Evolutionary conservation across 2,329 filamentous ascomycete species (phyloP).

Genomic region (Sporothrix pseudoabietina): DNA sequence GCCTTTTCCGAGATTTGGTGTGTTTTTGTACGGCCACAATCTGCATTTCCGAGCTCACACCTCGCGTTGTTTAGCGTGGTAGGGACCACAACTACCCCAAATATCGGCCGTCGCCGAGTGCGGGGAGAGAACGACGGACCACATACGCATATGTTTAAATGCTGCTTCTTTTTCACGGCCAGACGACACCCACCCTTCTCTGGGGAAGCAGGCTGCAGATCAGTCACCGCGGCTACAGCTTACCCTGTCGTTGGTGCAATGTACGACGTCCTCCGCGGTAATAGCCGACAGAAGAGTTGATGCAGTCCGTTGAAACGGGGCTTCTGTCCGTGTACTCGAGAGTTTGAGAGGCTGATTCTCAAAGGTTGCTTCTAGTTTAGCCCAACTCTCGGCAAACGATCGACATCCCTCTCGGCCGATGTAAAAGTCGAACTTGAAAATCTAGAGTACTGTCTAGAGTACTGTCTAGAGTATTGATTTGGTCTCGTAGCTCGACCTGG

Average conservation of each 20-base stretch:
- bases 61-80: background rate
- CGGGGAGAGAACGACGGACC: background rate
- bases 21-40: background rate
- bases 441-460: too few relatives aligned
- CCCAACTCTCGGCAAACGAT: background rate
- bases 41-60: background rate
- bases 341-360: background rate
- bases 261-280: background rate
- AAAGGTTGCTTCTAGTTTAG: background rate
- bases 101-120: background rate
- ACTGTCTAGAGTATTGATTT: too few relatives aligned
- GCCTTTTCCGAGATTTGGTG: constrained; percentile 11
- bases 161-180: background rate
- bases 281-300: too few relatives aligned
- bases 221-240: constrained; percentile 1
- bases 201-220: background rate
- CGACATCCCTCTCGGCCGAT: background rate
- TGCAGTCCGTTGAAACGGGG: too few relatives aligned
- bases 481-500: too few relatives aligned
- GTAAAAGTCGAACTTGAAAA: background rate
- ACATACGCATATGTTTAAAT: too few relatives aligned
- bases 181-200: background rate
- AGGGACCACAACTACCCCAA: background rate
- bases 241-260: background rate
- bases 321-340: too few relatives aligned